These are phyloP conservation scores for Seiridium cupressi DNA, from an alignment of 2,329 filamentous ascomycete genomes.

Conservation along the genomic window DNA sequence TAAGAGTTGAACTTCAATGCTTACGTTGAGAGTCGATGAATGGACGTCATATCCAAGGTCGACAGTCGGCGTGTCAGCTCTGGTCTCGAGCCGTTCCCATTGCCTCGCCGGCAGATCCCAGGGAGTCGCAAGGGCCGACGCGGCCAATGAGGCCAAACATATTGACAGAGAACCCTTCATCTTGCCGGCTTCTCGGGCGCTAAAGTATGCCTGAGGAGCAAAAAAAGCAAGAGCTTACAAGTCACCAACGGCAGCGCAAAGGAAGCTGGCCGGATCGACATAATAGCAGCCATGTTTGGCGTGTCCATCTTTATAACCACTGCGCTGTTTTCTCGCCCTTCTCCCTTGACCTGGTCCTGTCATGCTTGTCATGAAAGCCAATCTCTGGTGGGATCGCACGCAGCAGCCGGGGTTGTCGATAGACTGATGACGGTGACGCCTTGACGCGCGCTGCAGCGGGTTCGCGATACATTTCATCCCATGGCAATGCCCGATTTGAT, in stretches of 20 bases:
- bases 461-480: not conserved
- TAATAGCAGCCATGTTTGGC: not conserved
- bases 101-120: not conserved
- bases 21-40: constrained; percentile 21
- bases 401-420: not conserved
- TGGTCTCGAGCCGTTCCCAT: not conserved
- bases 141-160: constrained; percentile 1
- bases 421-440: not conserved
- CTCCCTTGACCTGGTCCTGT: not conserved
- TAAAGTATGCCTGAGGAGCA: not conserved
- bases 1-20: not conserved
- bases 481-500: not conserved
- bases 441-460: not conserved
- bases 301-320: constrained; percentile 1
- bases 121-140: not conserved
- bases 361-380: not conserved
- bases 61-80: constrained; percentile 13
- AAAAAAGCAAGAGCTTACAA: not conserved
- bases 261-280: not conserved
- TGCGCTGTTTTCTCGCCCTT: not conserved
- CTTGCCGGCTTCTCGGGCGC: not conserved
- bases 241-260: not conserved
- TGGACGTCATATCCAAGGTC: constrained; percentile 27
- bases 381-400: not conserved
- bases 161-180: constrained; percentile 3